These are phyloP conservation scores for Boletus rubescentipes DNA, from an alignment of 768 basidiomycete species.

Conservation along the genomic window DNA sequence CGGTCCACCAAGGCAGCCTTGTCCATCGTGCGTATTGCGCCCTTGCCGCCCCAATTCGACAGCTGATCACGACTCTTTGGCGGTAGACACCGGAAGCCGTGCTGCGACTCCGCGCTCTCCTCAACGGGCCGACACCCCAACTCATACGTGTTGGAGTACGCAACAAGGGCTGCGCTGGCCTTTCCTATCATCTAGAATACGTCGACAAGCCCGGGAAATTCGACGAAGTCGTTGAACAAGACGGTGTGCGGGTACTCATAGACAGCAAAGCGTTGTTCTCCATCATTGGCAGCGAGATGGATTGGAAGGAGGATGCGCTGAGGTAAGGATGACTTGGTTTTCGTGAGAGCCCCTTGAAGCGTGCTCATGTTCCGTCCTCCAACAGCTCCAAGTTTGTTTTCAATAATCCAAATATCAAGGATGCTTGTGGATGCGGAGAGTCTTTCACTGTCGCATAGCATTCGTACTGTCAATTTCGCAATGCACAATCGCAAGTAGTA, in stretches of 20 bases:
- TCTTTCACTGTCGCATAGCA: conserved; percentile 65
- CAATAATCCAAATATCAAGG: conserved; percentile 91
- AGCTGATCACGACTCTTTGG: background rate
- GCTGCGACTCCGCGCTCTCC: conserved; percentile 63
- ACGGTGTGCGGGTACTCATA: conserved; percentile 90
- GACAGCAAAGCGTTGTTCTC: conserved; percentile 97
- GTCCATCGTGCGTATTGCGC: conserved; percentile 54
- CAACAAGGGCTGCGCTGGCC: conserved; percentile 96
- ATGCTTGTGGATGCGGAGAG: conserved; percentile 94
- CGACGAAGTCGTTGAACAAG: conserved; percentile 96
- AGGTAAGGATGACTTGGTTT: conserved; percentile 47
- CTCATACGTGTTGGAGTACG: conserved; percentile 93
- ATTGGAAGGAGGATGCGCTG: conserved; percentile 91
- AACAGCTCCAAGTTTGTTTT: conserved; percentile 76
- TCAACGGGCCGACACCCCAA: conserved; percentile 84
- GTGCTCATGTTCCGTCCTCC: conserved; percentile 3
- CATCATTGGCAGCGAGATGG: conserved; percentile 99
- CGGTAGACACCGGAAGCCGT: conserved; percentile 79
- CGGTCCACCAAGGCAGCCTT: conserved; percentile 76
- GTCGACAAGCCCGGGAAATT: conserved; percentile 88
- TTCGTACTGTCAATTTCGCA: conserved; percentile 6
- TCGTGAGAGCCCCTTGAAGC: background rate
- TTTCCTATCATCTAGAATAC: conserved; percentile 87
- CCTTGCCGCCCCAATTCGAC: background rate
- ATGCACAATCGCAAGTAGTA: conserved; percentile 11